phyloP scores from a whole-genome alignment of 148 eudicot genomes.

The Heliosperma pusillum region DNA sequence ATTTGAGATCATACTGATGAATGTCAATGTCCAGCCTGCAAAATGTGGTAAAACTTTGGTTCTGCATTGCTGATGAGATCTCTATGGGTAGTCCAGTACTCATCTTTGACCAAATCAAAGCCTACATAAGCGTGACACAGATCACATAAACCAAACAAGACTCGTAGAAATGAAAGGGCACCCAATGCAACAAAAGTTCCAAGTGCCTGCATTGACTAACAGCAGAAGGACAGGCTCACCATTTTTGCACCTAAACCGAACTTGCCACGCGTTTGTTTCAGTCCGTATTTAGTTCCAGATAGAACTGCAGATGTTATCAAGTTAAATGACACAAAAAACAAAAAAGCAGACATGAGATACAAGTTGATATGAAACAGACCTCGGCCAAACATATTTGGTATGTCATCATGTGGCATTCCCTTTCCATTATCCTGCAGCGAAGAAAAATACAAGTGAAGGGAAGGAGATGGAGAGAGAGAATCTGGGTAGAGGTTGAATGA shows the following conservation, averaged over 20 bases:
- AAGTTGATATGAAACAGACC: slow-evolving; percentile 35
- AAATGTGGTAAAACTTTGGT: slow-evolving; percentile 64
- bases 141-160: slow-evolving; percentile 1
- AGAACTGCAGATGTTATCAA: slow-evolving; percentile 52
- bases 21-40: slow-evolving; percentile 98
- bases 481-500: background rate
- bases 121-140: slow-evolving; percentile 40
- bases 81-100: slow-evolving; percentile 99
- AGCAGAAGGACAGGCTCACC: slow-evolving; percentile 44
- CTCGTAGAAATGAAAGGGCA: background rate
- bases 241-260: slow-evolving; percentile 99
- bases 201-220: background rate
- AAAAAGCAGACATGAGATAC: slow-evolving; percentile 8
- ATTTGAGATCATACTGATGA: slow-evolving; percentile 52
- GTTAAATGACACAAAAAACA: background rate
- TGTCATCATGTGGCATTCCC: slow-evolving; percentile 99
- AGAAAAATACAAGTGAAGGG: background rate
- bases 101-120: slow-evolving; percentile 99
- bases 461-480: background rate
- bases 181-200: background rate
- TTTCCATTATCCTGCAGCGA: slow-evolving; percentile 80
- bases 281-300: slow-evolving; percentile 95
- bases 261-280: slow-evolving; percentile 98
- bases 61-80: slow-evolving; percentile 85
- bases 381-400: slow-evolving; percentile 99